Conservation (phyloP, 345 rosid genomes). For the Bruguiera parviflora region DNA sequence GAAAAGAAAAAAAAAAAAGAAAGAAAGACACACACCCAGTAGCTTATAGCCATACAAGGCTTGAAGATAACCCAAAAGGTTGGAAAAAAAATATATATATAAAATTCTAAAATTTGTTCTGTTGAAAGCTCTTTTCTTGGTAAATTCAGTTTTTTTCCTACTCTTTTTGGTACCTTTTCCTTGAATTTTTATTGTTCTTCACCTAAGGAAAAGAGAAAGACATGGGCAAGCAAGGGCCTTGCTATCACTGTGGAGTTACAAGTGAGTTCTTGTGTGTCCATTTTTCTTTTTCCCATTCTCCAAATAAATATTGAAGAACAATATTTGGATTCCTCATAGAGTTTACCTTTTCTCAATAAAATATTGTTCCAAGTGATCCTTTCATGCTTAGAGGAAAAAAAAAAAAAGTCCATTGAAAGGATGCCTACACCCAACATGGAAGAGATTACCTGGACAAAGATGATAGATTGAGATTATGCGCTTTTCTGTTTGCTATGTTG, state of each 20-base stretch:
- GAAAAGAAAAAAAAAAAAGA: neutral
- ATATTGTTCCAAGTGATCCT: slow-evolving; percentile 15
- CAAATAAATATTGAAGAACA: neutral
- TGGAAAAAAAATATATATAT: neutral
- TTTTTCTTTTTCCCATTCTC: slow-evolving; percentile 14
- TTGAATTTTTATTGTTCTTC: slow-evolving; percentile 20
- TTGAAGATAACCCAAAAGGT: slow-evolving; percentile 24
- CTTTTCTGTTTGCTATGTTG: slow-evolving; percentile 23
- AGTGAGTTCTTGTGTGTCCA: slow-evolving; percentile 88
- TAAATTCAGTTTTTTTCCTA: slow-evolving; percentile 15
- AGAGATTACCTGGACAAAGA: slow-evolving; percentile 21
- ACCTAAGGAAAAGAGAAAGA: slow-evolving; percentile 27
- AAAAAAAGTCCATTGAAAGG: slow-evolving; percentile 15
- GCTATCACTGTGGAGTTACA: slow-evolving; percentile 98
- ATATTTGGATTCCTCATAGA: slow-evolving; percentile 13
- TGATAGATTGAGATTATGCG: slow-evolving; percentile 20
- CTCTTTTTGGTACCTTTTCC: slow-evolving; percentile 13
- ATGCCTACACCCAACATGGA: slow-evolving; percentile 19
- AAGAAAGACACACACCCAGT: slow-evolving; percentile 21
- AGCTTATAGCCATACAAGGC: slow-evolving; percentile 31
- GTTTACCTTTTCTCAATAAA: slow-evolving; percentile 6
- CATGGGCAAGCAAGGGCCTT: slow-evolving; percentile 98
- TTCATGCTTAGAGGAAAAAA: slow-evolving; percentile 1
- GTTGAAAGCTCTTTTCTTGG: slow-evolving; percentile 20
- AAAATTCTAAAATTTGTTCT: slow-evolving; percentile 14